Evolutionary conservation across 345 rosid species (phyloP).

Genomic region (Boechera stricta): DNA sequence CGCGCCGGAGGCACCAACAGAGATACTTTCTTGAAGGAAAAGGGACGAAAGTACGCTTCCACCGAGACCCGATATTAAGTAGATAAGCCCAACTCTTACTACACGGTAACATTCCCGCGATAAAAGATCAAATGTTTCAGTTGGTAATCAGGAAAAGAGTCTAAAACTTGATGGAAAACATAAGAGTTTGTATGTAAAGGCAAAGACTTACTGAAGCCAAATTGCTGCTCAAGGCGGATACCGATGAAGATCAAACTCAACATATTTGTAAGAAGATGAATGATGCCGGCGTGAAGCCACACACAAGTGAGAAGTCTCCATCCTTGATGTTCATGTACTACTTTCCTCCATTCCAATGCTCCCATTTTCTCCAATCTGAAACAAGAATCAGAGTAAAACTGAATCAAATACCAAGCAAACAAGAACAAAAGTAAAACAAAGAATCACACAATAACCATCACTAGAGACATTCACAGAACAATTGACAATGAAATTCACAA

Average conservation of each 20-base stretch:
- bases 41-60: conserved; percentile 82
- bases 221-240: conserved; percentile 91
- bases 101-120: conserved; percentile 4
- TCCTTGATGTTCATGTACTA: conserved; percentile 77
- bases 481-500: background rate
- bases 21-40: conserved; percentile 67
- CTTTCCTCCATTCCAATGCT: conserved; percentile 70
- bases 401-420: background rate
- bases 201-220: conserved; percentile 77
- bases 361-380: conserved; percentile 90
- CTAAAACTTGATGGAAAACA: background rate
- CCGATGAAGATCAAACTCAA: conserved; percentile 85
- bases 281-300: conserved; percentile 97
- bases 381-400: background rate
- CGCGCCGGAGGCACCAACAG: conserved; percentile 99
- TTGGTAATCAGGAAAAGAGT: background rate
- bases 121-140: conserved; percentile 3
- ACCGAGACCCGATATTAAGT: conserved; percentile 82
- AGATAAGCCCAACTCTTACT: conserved; percentile 80
- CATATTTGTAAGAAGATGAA: conserved; percentile 90
- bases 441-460: background rate
- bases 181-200: background rate
- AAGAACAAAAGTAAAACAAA: background rate
- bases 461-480: background rate
- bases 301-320: conserved; percentile 88